phyloP scores from a whole-genome alignment of 306 rosid species.

The Ammopiptanthus mongolicus region DNA sequence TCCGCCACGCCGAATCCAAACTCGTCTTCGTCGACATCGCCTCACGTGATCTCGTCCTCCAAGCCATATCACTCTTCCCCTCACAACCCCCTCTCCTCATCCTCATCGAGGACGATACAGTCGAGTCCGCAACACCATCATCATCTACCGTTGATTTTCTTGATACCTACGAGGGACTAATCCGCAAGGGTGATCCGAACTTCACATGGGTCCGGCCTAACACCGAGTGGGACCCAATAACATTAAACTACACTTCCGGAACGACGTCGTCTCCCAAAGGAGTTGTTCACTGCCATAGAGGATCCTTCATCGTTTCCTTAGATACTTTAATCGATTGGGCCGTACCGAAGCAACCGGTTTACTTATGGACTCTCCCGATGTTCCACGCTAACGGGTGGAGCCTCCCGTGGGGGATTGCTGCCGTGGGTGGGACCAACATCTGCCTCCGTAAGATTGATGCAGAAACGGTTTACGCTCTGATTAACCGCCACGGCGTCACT shows the following conservation, averaged over 20 bases:
- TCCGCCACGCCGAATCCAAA: constrained; percentile 51
- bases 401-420: constrained; percentile 67
- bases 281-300: constrained; percentile 57
- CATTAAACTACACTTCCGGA: constrained; percentile 57
- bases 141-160: constrained; percentile 7
- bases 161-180: constrained; percentile 32
- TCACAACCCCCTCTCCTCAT: constrained; percentile 35
- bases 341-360: constrained; percentile 43
- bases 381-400: constrained; percentile 79
- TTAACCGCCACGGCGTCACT: constrained; percentile 44
- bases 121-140: neutral
- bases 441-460: constrained; percentile 54
- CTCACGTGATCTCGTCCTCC: constrained; percentile 24
- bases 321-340: constrained; percentile 45
- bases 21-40: constrained; percentile 51
- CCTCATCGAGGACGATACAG: constrained; percentile 33
- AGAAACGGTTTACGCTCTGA: constrained; percentile 20
- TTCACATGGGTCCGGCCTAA: constrained; percentile 41
- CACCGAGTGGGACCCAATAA: constrained; percentile 58
- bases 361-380: constrained; percentile 60
- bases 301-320: constrained; percentile 24
- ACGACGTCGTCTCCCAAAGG: constrained; percentile 81
- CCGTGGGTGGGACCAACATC: constrained; percentile 57
- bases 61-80: constrained; percentile 39
- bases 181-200: constrained; percentile 32